Conservation (phyloP, 2,329 filamentous ascomycete species). For the Tolypocladium cylindrosporum region DNA sequence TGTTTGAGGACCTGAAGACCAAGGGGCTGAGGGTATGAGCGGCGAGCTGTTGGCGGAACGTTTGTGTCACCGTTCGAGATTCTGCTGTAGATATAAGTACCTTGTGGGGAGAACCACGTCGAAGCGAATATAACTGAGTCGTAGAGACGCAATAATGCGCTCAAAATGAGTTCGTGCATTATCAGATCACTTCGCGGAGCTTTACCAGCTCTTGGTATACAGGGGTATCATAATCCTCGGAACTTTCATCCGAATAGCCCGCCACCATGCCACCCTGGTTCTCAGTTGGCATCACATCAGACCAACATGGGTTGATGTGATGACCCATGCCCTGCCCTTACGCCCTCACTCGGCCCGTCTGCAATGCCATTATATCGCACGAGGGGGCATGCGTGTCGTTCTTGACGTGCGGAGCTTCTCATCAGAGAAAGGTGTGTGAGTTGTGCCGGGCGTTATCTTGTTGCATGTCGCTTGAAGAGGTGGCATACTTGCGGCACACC, state of each 20-base stretch:
- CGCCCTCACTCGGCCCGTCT: neutral
- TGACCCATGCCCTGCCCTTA: neutral
- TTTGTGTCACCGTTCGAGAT: too few species aligned
- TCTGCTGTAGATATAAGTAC: too few species aligned
- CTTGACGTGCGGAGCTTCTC: neutral
- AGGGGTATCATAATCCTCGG: neutral
- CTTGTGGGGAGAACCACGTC: too few species aligned
- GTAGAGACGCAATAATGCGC: neutral
- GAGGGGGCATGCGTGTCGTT: neutral
- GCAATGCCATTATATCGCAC: neutral
- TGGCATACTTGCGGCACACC: neutral
- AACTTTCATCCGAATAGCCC: neutral
- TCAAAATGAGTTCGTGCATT: neutral
- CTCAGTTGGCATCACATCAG: neutral
- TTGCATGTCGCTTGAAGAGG: neutral
- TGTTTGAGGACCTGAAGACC: constrained; percentile 1
- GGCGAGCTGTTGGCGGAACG: too few species aligned
- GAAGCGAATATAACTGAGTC: neutral
- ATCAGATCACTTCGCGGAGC: neutral
- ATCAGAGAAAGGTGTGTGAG: neutral
- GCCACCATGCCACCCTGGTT: neutral
- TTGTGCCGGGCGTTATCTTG: neutral
- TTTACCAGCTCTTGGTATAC: neutral
- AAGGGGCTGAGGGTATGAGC: constrained; percentile 1
- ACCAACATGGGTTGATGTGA: too few species aligned